phyloP scores from a whole-genome alignment of 2,329 filamentous ascomycete genomes.

The Macrophomina pseudophaseolina region DNA sequence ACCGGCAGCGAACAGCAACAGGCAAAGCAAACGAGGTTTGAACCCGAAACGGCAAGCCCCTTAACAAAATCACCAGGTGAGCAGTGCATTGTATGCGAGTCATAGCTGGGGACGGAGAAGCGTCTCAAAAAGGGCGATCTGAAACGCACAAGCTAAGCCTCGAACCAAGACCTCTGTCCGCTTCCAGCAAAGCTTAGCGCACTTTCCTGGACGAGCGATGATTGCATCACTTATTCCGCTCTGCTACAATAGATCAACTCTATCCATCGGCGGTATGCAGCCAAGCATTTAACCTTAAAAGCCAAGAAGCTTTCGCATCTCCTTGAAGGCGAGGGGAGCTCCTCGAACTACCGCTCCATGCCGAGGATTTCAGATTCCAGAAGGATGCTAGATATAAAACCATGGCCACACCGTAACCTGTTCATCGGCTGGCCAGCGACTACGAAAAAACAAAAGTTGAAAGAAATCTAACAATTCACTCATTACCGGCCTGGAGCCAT shows the following conservation, averaged over 20 bases:
- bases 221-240: background rate
- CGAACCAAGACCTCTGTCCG: background rate
- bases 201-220: background rate
- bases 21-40: slow-evolving; percentile 2
- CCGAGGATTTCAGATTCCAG: slow-evolving; percentile 2
- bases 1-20: background rate
- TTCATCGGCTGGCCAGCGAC: background rate
- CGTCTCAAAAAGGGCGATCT: slow-evolving; percentile 3
- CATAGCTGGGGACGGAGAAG: slow-evolving; percentile 1
- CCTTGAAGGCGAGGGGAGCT: no score
- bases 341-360: slow-evolving; percentile 5
- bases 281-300: background rate
- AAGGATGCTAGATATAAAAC: background rate
- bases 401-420: background rate
- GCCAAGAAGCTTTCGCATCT: background rate
- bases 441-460: background rate
- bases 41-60: background rate
- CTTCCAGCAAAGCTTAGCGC: background rate
- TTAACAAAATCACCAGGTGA: background rate
- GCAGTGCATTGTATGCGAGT: background rate
- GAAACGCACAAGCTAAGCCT: slow-evolving; percentile 1
- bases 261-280: background rate
- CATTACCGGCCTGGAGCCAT: background rate
- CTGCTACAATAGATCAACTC: background rate
- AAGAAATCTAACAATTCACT: background rate